Evolutionary conservation across 192 early-diverging fungal genomes (phyloP).

Genomic region (Coemansia sp.): DNA sequence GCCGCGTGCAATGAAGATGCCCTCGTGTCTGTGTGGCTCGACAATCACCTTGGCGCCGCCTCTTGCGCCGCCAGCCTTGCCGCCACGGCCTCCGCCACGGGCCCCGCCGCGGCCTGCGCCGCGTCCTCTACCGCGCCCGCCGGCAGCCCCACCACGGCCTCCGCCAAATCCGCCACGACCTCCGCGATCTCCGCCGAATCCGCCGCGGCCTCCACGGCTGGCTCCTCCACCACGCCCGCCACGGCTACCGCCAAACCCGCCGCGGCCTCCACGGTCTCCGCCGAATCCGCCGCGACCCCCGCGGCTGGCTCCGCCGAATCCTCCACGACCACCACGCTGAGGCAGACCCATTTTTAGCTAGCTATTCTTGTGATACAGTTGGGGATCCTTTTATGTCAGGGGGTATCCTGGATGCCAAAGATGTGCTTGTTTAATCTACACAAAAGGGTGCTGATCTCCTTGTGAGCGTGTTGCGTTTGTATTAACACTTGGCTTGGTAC

Average conservation of each 20-base stretch:
- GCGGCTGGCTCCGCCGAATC: slow-evolving; percentile 10
- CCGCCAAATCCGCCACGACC: slow-evolving; percentile 46
- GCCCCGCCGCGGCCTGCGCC: slow-evolving; percentile 54
- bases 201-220: slow-evolving; percentile 40
- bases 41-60: slow-evolving; percentile 95
- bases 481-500: slow-evolving; percentile 6
- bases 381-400: too few species aligned
- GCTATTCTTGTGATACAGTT: slow-evolving; percentile 13
- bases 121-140: slow-evolving; percentile 52
- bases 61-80: slow-evolving; percentile 71
- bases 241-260: slow-evolving; percentile 53
- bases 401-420: background rate
- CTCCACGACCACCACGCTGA: slow-evolving; percentile 28
- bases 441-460: background rate
- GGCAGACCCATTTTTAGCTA: slow-evolving; percentile 52
- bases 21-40: slow-evolving; percentile 96
- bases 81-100: slow-evolving; percentile 60
- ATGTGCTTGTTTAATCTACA: slow-evolving; percentile 6
- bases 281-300: slow-evolving; percentile 54
- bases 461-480: background rate
- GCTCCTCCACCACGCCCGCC: slow-evolving; percentile 55
- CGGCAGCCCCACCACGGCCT: slow-evolving; percentile 49
- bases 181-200: slow-evolving; percentile 52
- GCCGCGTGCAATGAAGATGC: slow-evolving; percentile 95
- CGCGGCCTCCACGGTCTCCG: slow-evolving; percentile 36